Evolutionary conservation across 805 yeast species (phyloP).

Genomic region (Ogataea dorogensis): DNA sequence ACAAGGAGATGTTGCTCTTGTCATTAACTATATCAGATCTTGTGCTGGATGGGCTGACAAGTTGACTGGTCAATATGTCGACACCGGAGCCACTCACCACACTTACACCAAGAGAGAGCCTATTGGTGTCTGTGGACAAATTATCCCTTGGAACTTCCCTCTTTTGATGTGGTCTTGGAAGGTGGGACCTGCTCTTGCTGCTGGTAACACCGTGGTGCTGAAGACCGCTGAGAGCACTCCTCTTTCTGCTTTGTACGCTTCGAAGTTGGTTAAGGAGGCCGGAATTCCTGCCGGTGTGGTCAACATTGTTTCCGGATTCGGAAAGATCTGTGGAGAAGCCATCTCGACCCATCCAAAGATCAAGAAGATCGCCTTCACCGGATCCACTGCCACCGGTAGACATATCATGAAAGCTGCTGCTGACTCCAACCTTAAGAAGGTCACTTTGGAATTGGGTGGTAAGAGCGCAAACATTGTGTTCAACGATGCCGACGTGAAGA

Average conservation of each 20-base stretch:
- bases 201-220: slow-evolving; percentile 71
- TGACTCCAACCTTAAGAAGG: slow-evolving; percentile 70
- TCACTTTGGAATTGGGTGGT: slow-evolving; percentile 81
- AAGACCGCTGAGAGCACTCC: slow-evolving; percentile 81
- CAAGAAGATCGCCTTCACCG: slow-evolving; percentile 78
- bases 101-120: slow-evolving; percentile 72
- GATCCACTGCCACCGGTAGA: slow-evolving; percentile 76
- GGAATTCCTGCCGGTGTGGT: slow-evolving; percentile 77
- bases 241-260: slow-evolving; percentile 64
- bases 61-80: slow-evolving; percentile 60
- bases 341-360: slow-evolving; percentile 66
- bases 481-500: slow-evolving; percentile 61
- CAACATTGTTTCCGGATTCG: slow-evolving; percentile 73
- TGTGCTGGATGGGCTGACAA: slow-evolving; percentile 76
- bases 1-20: slow-evolving; percentile 64
- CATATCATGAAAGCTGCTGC: slow-evolving; percentile 69
- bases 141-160: slow-evolving; percentile 87
- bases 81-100: slow-evolving; percentile 62
- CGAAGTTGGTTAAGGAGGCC: slow-evolving; percentile 60
- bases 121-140: slow-evolving; percentile 79
- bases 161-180: slow-evolving; percentile 79
- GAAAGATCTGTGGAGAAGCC: slow-evolving; percentile 70
- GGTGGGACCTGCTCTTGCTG: slow-evolving; percentile 73
- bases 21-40: slow-evolving; percentile 63
- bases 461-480: slow-evolving; percentile 77